Evolutionary conservation across 1,284 basidiomycete genomes (phyloP), one percentile per base, ranked within the genome.

Genomic region (Ceratobasidium sp.): DNA sequence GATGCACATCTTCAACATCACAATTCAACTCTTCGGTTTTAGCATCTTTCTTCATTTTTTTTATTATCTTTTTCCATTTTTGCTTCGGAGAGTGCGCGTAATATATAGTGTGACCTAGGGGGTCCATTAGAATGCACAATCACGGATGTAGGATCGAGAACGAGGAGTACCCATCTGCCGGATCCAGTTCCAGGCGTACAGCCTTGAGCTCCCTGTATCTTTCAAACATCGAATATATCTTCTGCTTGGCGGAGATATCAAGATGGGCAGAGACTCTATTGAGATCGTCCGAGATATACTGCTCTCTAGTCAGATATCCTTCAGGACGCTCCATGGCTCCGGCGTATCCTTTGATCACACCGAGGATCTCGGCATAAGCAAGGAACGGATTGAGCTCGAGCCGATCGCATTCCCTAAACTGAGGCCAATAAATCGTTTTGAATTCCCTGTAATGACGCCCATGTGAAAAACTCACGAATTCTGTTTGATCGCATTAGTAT

Each of bases 281-380:
- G 18, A 28, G 2, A 2, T n/a, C 21, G 4, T 41, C 53, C 8
- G 14, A 21, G 6, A 59, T 16, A 26, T 71, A 71, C 30, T 71
- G 41, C 1, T 71, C 67, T 32, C n/a, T 10, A 8, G 0, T 36
- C n/a, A 71, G 34, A 21, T 36, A 70, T 1, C 53, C 39, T 2
- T 30, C 39, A 2, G 32, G 12, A 16, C 48, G 23, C 18, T 39
- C 21, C 8, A 52, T 34, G 6, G 28, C n/a, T 43, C n/a, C 23
- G 5, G 64, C 2, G 10, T 34, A 59, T 0, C 61, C 61, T 23
- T 65, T 65, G 26, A 65, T 65, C 1, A 65, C 61, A 12, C 61
- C 61, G 3, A 65, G 28, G 46, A 65, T 65, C 14, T 65, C 61
- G 1, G 61, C 50, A n/a, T 48, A 71, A 23, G 52, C 67, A 9